phyloP scores from a whole-genome alignment of 257 asterid species.

The Fraxinus excelsior region DNA sequence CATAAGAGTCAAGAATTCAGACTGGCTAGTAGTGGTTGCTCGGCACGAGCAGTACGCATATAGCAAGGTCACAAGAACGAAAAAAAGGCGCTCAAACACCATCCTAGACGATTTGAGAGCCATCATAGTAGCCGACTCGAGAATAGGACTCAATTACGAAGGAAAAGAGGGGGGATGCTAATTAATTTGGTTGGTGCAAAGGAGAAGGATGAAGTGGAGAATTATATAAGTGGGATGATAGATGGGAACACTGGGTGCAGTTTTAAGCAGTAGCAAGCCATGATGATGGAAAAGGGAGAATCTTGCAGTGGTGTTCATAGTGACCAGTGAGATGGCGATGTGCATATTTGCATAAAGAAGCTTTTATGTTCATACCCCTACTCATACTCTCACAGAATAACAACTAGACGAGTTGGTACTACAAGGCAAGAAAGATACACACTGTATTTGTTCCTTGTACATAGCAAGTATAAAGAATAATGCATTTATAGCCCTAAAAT shows the following conservation, averaged over 20 bases:
- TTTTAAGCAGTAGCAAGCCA: conserved; percentile 24
- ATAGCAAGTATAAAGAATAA: too few species aligned
- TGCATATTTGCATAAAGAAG: conserved; percentile 55
- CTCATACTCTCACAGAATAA: conserved; percentile 50
- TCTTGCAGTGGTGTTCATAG: conserved; percentile 35
- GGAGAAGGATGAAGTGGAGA: conserved; percentile 34
- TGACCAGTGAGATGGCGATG: conserved; percentile 30
- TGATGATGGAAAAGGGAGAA: conserved; percentile 45
- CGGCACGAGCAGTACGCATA: conserved; percentile 29
- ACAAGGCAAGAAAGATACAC: too few species aligned
- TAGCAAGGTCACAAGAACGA: conserved; percentile 32
- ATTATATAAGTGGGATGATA: conserved; percentile 58
- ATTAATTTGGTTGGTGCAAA: conserved; percentile 32
- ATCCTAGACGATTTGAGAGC: conserved; percentile 19
- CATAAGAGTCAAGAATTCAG: conserved; percentile 52
- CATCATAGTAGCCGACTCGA: neutral
- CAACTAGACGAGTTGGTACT: conserved; percentile 36
- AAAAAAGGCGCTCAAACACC: conserved; percentile 37
- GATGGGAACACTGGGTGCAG: conserved; percentile 44
- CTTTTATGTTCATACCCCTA: conserved; percentile 65
- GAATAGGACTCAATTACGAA: neutral
- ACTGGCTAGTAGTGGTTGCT: conserved; percentile 31
- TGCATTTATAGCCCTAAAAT: too few species aligned
- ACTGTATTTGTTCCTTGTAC: too few species aligned
- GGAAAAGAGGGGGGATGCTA: neutral